phyloP scores from a whole-genome alignment of 2,329 filamentous ascomycete species.

The Nigrograna mackinnonii region DNA sequence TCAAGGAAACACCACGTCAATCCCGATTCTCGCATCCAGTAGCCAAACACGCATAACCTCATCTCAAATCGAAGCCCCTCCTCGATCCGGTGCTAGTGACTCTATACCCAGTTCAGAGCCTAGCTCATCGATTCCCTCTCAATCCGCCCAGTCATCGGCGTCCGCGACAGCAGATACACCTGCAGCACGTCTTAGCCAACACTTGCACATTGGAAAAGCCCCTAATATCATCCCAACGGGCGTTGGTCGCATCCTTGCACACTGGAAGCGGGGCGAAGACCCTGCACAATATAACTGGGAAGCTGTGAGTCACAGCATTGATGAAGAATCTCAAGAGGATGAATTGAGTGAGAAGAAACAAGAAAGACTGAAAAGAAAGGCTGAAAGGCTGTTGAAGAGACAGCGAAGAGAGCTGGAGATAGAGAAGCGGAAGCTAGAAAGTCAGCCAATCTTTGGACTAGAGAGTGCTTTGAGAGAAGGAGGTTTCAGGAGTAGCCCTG shows the following conservation, averaged over 20 bases:
- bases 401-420: conserved; percentile 44
- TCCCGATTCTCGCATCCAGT: conserved; percentile 24
- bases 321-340: conserved; percentile 28
- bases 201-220: conserved; percentile 38
- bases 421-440: conserved; percentile 18
- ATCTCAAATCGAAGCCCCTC: neutral
- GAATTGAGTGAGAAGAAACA: conserved; percentile 41
- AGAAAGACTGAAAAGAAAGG: conserved; percentile 43
- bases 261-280: conserved; percentile 45
- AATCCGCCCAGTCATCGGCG: too few species aligned
- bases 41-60: neutral
- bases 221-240: conserved; percentile 28
- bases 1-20: conserved; percentile 14
- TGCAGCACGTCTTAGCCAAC: conserved; percentile 37
- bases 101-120: too few species aligned
- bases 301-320: conserved; percentile 29
- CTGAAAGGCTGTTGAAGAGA: conserved; percentile 24
- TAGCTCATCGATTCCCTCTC: too few species aligned
- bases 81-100: too few species aligned
- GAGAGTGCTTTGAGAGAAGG: too few species aligned
- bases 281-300: conserved; percentile 47
- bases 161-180: conserved; percentile 19
- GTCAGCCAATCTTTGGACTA: conserved; percentile 16
- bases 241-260: conserved; percentile 42
- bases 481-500: conserved; percentile 29